Evolutionary conservation across 2,329 filamentous ascomycete species (phyloP), one percentile per base, ranked within the genome.

Genomic region (Hypoxylon sp.): DNA sequence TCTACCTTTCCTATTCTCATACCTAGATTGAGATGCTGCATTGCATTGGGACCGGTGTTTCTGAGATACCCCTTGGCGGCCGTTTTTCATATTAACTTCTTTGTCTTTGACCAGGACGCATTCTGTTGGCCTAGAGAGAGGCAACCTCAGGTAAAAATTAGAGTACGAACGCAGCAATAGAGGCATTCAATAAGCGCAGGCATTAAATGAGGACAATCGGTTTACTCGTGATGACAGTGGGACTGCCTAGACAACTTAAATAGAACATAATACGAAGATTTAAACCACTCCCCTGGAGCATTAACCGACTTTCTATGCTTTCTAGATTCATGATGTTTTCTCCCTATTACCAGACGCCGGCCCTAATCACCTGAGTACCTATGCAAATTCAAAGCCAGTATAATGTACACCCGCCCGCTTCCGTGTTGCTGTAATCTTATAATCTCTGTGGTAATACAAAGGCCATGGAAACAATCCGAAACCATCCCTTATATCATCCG

Each of bases 401-500:
- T 60, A 36, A 34, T 68, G 60, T 36, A 64, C 56, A 21, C 23
- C 34, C 13, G 13, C 14, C 48, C 28, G 10, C 50, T 41, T 14
- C 36, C 46, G n/a, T 49, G n/a, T 57, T 19, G 51, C 36, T 32
- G 59, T 38, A 11, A 43, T 21, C 51, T 45, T 32, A 61, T 38
- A 11, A 43, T 21, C 51, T 36, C 38, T 9, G 17, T 49, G 30
- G 19, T 49, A 21, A 32, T 64, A 64, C 56, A 60, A 13, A 41
- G 10, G 23, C 46, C 30, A 50, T 34, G 7, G 19, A 28, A 43
- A 10, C 5, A n/a, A 41, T 17, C 36, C 6, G n/a, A 41, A 17
- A 17, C 9, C 38, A 43, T 23, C 19, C 23, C 23, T 60, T 53
- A 6, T 5, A 3, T 43, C 17, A 81, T 78, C 34, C 41, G 46